Evolutionary conservation across 768 basidiomycete species (phyloP), one percentile per base, ranked within the genome.

Genomic region (Lyophyllum shimeji): DNA sequence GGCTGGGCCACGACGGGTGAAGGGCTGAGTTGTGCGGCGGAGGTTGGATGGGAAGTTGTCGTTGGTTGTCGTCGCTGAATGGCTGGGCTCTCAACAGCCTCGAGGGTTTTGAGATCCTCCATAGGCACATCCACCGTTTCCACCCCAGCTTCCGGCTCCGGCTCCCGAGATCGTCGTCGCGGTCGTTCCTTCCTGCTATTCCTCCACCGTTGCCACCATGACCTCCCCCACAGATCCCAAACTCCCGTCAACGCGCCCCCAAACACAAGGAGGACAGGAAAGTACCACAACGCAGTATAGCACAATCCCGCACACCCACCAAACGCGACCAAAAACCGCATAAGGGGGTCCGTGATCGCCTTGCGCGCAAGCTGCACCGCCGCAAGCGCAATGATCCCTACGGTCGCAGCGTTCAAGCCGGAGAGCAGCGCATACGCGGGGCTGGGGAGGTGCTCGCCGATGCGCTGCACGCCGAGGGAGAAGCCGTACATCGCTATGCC

Each of bases 401-500:
- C 82, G 0, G 79, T 79, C 3, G 81, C 74, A 1, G 81, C 78
- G 59, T 84, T 83, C 18, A 84, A 62, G 2, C 82, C 82, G 0
- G 79, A 77, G 8, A 84, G 69, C 11, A 82, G 66, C 17, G 77
- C 78, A 52, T 79, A 78, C n/a, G 76, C 81, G 20, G 76, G 69
- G 2, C 63, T 62, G 2, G 82, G 82, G 1, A 83, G 74, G 1
- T 59, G 66, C 23, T 72, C 68, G 21, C 71, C 69, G n/a, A 83
- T 73, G 5, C 61, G 67, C 39, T 70, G 67, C 7, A 83, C 73
- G 15, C 73, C 81, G 1, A 79, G 66, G 1, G 74, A 74, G 7
- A 82, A 63, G 18, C 66, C 74, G 24, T 73, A 77, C 81, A 83
- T 82, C 2, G 72, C 75, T 11, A 74, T 56, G 5, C 78, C 77